Percentiles rank a stretch among this genome's conserved stretches.
Conservation (phyloP, 768 basidiomycete genomes). For the Boletellus sp. region DNA sequence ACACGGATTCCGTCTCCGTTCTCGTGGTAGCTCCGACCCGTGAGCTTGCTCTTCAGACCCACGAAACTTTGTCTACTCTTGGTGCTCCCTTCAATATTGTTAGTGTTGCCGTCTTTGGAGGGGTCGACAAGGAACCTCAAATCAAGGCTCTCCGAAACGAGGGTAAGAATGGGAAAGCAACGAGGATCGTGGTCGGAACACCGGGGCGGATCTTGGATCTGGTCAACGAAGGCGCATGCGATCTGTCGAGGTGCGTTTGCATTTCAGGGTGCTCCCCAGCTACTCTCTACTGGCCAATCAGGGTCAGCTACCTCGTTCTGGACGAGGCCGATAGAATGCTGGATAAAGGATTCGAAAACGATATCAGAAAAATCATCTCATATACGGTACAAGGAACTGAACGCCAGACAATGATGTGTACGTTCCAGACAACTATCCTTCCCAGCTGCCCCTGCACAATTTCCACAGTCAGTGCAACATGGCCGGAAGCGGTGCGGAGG, state of each 20-base stretch:
- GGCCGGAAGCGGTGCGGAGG: slow-evolving; percentile 91
- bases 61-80: slow-evolving; percentile 72
- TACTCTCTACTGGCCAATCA: slow-evolving; percentile 24
- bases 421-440: slow-evolving; percentile 28
- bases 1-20: slow-evolving; percentile 44
- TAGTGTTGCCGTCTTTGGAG: slow-evolving; percentile 89
- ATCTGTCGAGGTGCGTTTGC: slow-evolving; percentile 64
- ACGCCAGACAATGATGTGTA: slow-evolving; percentile 94
- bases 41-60: slow-evolving; percentile 94
- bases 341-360: slow-evolving; percentile 98
- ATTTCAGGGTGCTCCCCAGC: neutral
- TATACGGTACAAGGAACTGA: slow-evolving; percentile 60
- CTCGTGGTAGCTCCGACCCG: slow-evolving; percentile 93
- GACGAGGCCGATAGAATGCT: slow-evolving; percentile 99
- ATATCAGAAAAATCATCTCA: slow-evolving; percentile 87
- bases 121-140: slow-evolving; percentile 88
- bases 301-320: slow-evolving; percentile 87
- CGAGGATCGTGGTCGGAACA: slow-evolving; percentile 88
- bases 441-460: neutral
- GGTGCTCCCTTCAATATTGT: slow-evolving; percentile 72
- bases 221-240: slow-evolving; percentile 81
- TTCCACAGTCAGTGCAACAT: slow-evolving; percentile 86
- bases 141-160: slow-evolving; percentile 59
- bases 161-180: slow-evolving; percentile 47
- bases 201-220: slow-evolving; percentile 92